Base-by-base conservation (phyloP, 352 stramenopile genomes). In the Phytophthora palmivora region DNA sequence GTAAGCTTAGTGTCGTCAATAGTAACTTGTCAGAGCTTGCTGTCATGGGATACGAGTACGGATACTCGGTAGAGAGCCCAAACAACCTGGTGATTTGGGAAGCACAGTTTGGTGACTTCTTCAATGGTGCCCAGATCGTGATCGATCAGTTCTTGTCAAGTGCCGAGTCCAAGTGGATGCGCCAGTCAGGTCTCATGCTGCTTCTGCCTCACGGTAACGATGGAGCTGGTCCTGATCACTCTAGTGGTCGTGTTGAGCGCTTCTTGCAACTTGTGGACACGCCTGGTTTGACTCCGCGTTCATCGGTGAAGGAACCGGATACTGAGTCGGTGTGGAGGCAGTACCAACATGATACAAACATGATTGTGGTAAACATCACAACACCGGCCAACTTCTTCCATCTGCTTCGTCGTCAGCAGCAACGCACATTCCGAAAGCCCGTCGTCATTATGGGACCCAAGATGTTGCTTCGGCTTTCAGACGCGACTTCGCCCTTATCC, bases 301-400 rank as follows among this genome's bases (percentile, higher is more conserved):
- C 59, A 14, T 67, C 70, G 0, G 50, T 70, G 8, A 81, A 86
- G 43, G 59, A 74, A 30, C 54, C 52, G 8, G 41, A 62, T 9
- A 58, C 43, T 1, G 67, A 89, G 22, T 55, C 64, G 21, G 36
- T 57, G 11, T 90, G 82, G 83, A 71, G 73, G 36, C 61, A 76
- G 24, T 92, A 81, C 61, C 52, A 88, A 46, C 68, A 90, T 56
- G 81, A 94, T 52, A 82, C 84, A 18, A 97, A 97, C 70, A 77
- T 96, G 51, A 91, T 94, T 51, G 86, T 97, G 9, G 78, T 81
- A 39, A 93, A 94, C 50, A 64, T 86, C 33, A 96, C 83, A 33
- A 97, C 88, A 14, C 95, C 96, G 1, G 96, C 95, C 33, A 98
- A 98, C 71, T 99, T 98, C 72, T 99, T 99, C 76, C 95, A 99